Evolutionary conservation across 169 alveolate species (phyloP).

Genomic region (Cryptosporidium sp.): DNA sequence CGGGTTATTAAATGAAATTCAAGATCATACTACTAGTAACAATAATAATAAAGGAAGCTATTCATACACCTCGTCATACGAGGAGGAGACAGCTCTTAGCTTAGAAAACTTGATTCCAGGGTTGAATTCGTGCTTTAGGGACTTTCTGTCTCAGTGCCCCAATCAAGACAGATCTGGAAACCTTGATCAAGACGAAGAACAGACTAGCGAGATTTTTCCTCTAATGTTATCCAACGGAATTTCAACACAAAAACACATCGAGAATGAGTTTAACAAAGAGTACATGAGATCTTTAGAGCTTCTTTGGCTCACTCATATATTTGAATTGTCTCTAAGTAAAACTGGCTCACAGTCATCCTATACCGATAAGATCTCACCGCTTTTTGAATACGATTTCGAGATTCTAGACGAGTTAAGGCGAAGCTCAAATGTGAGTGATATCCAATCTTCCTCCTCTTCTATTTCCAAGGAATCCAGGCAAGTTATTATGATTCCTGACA

Average conservation of each 20-base stretch:
- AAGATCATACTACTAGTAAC: not conserved
- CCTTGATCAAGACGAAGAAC: not conserved
- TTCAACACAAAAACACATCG: conserved; percentile 1
- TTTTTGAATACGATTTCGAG: conserved; percentile 53
- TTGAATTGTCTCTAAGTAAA: conserved; percentile 24
- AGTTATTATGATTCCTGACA: conserved; percentile 8
- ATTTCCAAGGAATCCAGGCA: not conserved
- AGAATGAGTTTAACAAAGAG: not conserved
- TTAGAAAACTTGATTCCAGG: conserved; percentile 37
- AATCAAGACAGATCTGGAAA: not conserved
- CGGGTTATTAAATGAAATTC: not conserved
- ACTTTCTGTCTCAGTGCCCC: conserved; percentile 26
- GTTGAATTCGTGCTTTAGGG: not conserved
- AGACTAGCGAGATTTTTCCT: not conserved
- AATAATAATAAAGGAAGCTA: not conserved
- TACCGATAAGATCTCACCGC: not conserved
- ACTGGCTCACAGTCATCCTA: not conserved
- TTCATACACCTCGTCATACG: conserved; percentile 6
- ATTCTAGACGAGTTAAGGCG: conserved; percentile 43
- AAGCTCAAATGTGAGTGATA: not conserved
- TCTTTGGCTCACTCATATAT: conserved; percentile 38
- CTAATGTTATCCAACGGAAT: not conserved
- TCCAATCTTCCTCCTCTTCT: not conserved
- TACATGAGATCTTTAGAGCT: not conserved
- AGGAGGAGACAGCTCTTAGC: not conserved